Conservation (phyloP, 805 yeast genomes). For the Yamadazyma nakazawae region DNA sequence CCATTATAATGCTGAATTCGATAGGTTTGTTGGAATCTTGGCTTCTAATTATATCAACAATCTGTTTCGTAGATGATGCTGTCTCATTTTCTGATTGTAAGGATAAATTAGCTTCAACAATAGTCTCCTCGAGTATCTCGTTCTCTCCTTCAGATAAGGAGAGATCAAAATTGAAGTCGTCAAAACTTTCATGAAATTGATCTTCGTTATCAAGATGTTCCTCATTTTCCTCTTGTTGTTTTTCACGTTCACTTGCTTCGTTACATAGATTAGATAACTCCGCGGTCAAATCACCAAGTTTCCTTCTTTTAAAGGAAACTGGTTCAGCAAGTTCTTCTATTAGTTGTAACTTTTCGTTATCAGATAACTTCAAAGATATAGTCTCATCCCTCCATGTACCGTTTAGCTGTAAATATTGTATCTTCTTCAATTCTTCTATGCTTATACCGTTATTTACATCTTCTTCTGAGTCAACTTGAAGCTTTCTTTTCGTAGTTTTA, state of each 20-base stretch:
- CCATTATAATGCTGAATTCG: conserved; percentile 7
- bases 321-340: conserved; percentile 35
- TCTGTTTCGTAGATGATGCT: conserved; percentile 43
- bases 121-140: conserved; percentile 9
- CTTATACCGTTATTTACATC: conserved; percentile 46
- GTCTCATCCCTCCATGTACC: conserved; percentile 15
- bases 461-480: conserved; percentile 43
- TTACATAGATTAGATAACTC: conserved; percentile 11
- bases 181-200: conserved; percentile 16
- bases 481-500: conserved; percentile 44
- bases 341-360: conserved; percentile 30
- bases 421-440: conserved; percentile 31
- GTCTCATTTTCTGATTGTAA: conserved; percentile 7
- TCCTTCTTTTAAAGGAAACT: conserved; percentile 25
- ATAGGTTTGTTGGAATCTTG: conserved; percentile 17
- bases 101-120: conserved; percentile 3
- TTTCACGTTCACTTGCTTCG: conserved; percentile 2
- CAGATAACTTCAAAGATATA: conserved; percentile 26
- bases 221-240: neutral
- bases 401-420: conserved; percentile 19
- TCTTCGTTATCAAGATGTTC: conserved; percentile 12
- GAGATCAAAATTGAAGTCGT: conserved; percentile 19
- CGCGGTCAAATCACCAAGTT: conserved; percentile 11
- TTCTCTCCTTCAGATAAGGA: conserved; percentile 20
- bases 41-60: conserved; percentile 47